Evolutionary conservation across 805 yeast genomes (phyloP).

Genomic region (Teunomyces atbi): DNA sequence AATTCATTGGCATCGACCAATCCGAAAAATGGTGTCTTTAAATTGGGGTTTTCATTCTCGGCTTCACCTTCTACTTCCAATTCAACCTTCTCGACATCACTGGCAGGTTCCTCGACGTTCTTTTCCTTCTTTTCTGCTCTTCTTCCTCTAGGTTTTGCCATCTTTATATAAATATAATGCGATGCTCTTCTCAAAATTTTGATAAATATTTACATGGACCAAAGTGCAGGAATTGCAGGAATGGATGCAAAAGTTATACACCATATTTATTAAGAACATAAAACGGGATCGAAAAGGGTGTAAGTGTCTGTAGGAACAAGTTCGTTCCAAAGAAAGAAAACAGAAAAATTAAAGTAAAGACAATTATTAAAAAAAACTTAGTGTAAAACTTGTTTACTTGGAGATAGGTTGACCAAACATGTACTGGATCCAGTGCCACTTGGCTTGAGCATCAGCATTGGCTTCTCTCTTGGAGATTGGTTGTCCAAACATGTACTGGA

Average conservation of each 20-base stretch:
- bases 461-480: conserved; percentile 15
- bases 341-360: background rate
- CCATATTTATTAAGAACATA: background rate
- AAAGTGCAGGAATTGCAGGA: conserved; percentile 3
- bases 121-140: conserved; percentile 34
- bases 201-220: background rate
- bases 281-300: background rate
- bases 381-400: background rate
- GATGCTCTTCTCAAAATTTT: conserved; percentile 8
- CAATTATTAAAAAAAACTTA: background rate
- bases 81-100: conserved; percentile 6
- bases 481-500: conserved; percentile 6
- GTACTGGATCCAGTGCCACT: conserved; percentile 9
- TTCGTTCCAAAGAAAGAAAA: background rate
- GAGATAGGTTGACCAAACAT: conserved; percentile 8
- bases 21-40: conserved; percentile 67
- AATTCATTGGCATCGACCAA: conserved; percentile 78
- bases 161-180: background rate
- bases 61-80: conserved; percentile 5
- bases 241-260: background rate
- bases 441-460: conserved; percentile 10
- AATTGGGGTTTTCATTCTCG: conserved; percentile 14
- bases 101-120: conserved; percentile 10
- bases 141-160: conserved; percentile 40
- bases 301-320: background rate